Evolutionary conservation across 2,329 filamentous ascomycete genomes (phyloP), one percentile per base, ranked within the genome.

Genomic region (Alternaria brassicicola): DNA sequence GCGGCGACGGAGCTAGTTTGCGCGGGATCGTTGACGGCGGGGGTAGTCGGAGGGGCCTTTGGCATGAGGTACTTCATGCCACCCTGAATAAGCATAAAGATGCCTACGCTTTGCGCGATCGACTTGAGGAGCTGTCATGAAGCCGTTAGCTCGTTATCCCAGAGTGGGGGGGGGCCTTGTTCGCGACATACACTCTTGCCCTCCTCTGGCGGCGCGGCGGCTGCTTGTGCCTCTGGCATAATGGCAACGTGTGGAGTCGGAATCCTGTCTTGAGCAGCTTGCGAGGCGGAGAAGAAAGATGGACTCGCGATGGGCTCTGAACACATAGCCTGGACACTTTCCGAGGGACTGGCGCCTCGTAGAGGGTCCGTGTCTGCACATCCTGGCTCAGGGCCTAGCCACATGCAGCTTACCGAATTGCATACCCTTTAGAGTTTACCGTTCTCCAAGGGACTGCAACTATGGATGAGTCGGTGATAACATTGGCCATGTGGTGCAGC

Each of bases 41-140:
- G 61, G 23, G 48, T 33, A 21, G 56, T 41, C 30, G 61, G 54
- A 17, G 45, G 62, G 33, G 62, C 12, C 28, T 65, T 57, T 50
- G 82, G 80, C 64, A 86, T 81, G 72, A 86, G 82, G 61, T 85
- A 82, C 65, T 81, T 82, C 60, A 87, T 81, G 36, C 81, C 80
- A 64, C 84, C 85, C 67, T 89, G 86, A 46, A 83, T 79, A 54
- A 85, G 77, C 63, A 87, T 72, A 75, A 88, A 88, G 63, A 89
- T 82, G 68, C 79, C 84, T 43, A 88, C 71, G 61, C 82, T 84
- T 74, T 88, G 86, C 57, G 84, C 69, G 55, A 80, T 73, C 26
- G 81, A 75, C 59, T 63, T 68, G 38, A 78, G 51, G 23, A 76
- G 53, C 77, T 79, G 62, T 31, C 13, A 19, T 1, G 31, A 13